Percentiles rank a stretch among this genome's conserved stretches.
phyloP scores from a whole-genome alignment of 2,329 filamentous ascomycete species.

The Clonostachys sp. region DNA sequence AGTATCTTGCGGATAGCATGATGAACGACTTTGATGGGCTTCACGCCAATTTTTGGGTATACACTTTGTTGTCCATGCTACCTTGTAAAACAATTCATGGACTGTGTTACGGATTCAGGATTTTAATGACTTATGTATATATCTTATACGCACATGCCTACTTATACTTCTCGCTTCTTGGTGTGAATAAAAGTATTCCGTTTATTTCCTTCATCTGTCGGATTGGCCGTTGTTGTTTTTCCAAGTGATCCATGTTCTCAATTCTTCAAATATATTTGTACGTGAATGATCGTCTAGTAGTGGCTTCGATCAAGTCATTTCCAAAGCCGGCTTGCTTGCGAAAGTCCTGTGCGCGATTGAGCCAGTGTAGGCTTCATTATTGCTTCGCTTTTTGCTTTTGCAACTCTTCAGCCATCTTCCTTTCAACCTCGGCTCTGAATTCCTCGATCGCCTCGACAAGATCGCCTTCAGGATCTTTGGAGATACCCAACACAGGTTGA shows the following conservation, averaged over 20 bases:
- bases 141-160: background rate
- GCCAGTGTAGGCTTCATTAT: background rate
- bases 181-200: background rate
- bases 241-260: too few species aligned
- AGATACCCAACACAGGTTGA: constrained; percentile 71
- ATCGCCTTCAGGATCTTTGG: constrained; percentile 70
- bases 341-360: background rate
- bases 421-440: constrained; percentile 47
- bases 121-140: constrained; percentile 3
- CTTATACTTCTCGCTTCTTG: background rate
- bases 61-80: background rate
- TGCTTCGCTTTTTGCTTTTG: constrained; percentile 19
- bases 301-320: too few species aligned
- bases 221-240: too few species aligned
- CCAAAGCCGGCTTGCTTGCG: too few species aligned
- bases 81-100: too few species aligned
- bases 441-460: constrained; percentile 75
- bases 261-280: too few species aligned
- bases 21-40: too few species aligned
- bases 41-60: background rate
- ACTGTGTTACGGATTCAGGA: background rate
- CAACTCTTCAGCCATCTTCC: constrained; percentile 52
- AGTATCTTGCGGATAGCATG: too few species aligned
- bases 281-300: too few species aligned
- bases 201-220: background rate